Conservation (phyloP, 176 grass and related monocot genomes). For the Phoenix roebelenii region DNA sequence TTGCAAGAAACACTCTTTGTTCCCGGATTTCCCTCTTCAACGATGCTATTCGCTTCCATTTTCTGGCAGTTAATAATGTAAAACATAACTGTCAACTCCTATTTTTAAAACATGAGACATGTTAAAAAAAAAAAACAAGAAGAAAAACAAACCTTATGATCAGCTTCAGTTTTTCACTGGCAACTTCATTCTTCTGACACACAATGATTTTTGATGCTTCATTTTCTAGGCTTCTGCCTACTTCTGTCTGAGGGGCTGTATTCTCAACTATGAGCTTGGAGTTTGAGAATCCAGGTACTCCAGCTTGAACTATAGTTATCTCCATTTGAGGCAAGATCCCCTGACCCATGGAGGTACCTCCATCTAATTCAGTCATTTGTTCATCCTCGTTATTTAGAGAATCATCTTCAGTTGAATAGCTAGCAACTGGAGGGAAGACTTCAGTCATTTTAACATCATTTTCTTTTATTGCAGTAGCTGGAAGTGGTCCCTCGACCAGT, state of each 20-base stretch:
- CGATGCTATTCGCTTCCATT: slow-evolving; percentile 59
- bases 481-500: slow-evolving; percentile 1
- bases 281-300: slow-evolving; percentile 12
- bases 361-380: slow-evolving; percentile 21
- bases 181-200: slow-evolving; percentile 29
- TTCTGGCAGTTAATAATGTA: slow-evolving; percentile 21
- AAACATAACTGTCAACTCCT: background rate
- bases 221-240: slow-evolving; percentile 9
- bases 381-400: slow-evolving; percentile 24
- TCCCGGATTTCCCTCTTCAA: slow-evolving; percentile 42
- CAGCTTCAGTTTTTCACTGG: slow-evolving; percentile 44
- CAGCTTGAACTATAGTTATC: slow-evolving; percentile 13
- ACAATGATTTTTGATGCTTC: slow-evolving; percentile 11
- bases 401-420: slow-evolving; percentile 13
- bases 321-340: slow-evolving; percentile 9
- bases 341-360: slow-evolving; percentile 20
- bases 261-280: background rate
- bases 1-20: slow-evolving; percentile 51
- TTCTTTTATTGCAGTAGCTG: slow-evolving; percentile 20
- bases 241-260: slow-evolving; percentile 9
- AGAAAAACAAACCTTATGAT: slow-evolving; percentile 55
- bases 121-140: background rate
- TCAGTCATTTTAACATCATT: slow-evolving; percentile 12
- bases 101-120: background rate
- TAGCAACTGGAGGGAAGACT: slow-evolving; percentile 12